Evolutionary conservation across 805 yeast genomes (phyloP).

Genomic region (Saturnispora serradocipensis): DNA sequence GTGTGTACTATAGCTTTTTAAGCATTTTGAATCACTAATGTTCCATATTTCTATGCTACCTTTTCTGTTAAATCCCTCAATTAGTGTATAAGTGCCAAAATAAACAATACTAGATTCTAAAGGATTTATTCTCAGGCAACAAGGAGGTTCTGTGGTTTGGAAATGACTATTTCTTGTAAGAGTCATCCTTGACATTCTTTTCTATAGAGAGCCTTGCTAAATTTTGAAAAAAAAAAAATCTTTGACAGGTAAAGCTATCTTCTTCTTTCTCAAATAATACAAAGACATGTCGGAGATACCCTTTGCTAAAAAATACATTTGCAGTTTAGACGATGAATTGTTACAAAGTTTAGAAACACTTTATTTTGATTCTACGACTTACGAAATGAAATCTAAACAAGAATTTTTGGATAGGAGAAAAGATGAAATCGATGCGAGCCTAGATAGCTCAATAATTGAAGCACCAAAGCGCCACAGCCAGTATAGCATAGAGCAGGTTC

Average conservation of each 20-base stretch:
- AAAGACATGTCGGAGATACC: constrained; percentile 5
- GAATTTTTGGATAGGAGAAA: constrained; percentile 15
- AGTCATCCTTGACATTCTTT: not conserved
- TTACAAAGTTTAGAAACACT: constrained; percentile 40
- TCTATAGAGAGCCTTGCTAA: too few species aligned
- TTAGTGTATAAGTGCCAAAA: constrained; percentile 75
- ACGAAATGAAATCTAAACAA: constrained; percentile 22
- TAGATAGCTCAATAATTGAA: not conserved
- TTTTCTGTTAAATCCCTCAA: constrained; percentile 47
- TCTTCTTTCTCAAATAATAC: not conserved
- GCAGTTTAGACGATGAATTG: constrained; percentile 33
- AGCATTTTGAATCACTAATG: not conserved
- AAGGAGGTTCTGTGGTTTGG: constrained; percentile 65
- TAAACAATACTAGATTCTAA: constrained; percentile 38
- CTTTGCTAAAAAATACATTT: constrained; percentile 38
- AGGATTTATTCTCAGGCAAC: constrained; percentile 61
- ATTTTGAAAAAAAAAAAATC: not conserved
- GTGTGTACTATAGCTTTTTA: constrained; percentile 27
- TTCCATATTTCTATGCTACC: constrained; percentile 48
- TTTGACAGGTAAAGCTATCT: not conserved
- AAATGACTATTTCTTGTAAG: constrained; percentile 23
- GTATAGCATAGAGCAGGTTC: not conserved
- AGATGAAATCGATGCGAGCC: constrained; percentile 8
- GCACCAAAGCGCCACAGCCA: constrained; percentile 13
- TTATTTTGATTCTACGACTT: constrained; percentile 44